Percentiles rank a stretch among this genome's conserved stretches.
Conservation (phyloP, 768 basidiomycete species). For the Zangia roseola region DNA sequence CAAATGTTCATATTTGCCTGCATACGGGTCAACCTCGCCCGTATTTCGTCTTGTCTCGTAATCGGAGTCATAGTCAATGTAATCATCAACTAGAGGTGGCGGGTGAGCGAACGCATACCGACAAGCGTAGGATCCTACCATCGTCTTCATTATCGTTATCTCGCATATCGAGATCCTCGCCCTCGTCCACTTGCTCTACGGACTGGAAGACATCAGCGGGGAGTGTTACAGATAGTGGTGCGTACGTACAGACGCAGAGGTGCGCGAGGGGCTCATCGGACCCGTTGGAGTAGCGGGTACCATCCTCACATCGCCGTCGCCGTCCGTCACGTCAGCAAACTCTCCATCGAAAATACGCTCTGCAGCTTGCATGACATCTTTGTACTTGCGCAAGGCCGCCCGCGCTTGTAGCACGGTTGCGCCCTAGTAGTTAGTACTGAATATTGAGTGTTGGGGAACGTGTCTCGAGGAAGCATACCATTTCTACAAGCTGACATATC, state of each 20-base stretch:
- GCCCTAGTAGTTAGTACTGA: slow-evolving; percentile 50
- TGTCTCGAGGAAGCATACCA: slow-evolving; percentile 36
- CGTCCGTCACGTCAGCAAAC: slow-evolving; percentile 67
- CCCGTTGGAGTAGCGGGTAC: slow-evolving; percentile 22
- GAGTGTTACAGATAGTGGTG: neutral
- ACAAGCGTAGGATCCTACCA: slow-evolving; percentile 29
- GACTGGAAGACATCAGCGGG: slow-evolving; percentile 41
- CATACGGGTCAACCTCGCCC: slow-evolving; percentile 82
- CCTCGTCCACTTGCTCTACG: slow-evolving; percentile 54
- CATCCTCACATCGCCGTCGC: slow-evolving; percentile 53
- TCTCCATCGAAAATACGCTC: slow-evolving; percentile 83
- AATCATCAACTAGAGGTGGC: slow-evolving; percentile 46
- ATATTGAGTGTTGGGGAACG: neutral
- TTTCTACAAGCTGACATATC: slow-evolving; percentile 62
- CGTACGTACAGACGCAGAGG: slow-evolving; percentile 23
- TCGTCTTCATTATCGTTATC: slow-evolving; percentile 58
- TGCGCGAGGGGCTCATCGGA: slow-evolving; percentile 29
- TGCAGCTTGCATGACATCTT: slow-evolving; percentile 91
- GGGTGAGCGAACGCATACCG: slow-evolving; percentile 7
- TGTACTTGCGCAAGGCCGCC: slow-evolving; percentile 76
- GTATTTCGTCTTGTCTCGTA: slow-evolving; percentile 49
- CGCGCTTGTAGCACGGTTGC: slow-evolving; percentile 79
- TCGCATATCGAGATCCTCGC: slow-evolving; percentile 46
- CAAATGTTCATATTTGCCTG: slow-evolving; percentile 48
- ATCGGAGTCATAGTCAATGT: slow-evolving; percentile 82